Evolutionary conservation across 768 basidiomycete genomes (phyloP), one percentile per base, ranked within the genome.

Genomic region (Arthromyces matolae): DNA sequence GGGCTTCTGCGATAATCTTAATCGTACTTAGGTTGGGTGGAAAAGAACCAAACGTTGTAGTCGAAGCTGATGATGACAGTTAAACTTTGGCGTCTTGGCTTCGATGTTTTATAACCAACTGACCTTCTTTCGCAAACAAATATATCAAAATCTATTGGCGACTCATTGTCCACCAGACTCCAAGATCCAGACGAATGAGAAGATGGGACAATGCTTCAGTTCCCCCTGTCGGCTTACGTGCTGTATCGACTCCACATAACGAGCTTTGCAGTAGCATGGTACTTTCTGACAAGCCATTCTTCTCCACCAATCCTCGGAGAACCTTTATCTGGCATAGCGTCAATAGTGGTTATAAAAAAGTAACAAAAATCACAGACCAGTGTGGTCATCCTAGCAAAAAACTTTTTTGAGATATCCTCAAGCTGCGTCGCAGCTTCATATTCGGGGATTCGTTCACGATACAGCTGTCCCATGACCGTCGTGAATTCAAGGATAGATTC

Each of bases 401-500:
- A 88, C 42, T 71, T 71, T 5, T 56, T 46, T 53, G 75, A 79
- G 4, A 88, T 65, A 7, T 78, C 72, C 37, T 80, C 78, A 3
- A 89, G 67, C 51, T 69, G 47, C 1, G 72, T 71, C 4, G 75
- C 76, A n/a, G 84, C 88, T 49, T 79, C 70, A 57, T 85, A 81
- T 54, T 89, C 87, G 51, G 80, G 66, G 54, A 86, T 37, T 16
- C 74, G 67, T 1, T 72, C 76, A 18, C 75, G 67, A 53, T 72
- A 72, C 3, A 84, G 57, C 43, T 85, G 83, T 6, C 84, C 82
- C 0, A 82, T 75, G 19, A 88, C 68, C 19, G 86, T 70, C 20
- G 81, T 77, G 52, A 87, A 78, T 44, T 86, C 81, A 36, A 92
- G 69, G 3, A 89, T 73, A 29, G 80, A 60, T 57, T 86, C 83